These are phyloP conservation scores for Begonia loranthoides DNA, from an alignment of 306 rosid genomes.

Conservation along the genomic window DNA sequence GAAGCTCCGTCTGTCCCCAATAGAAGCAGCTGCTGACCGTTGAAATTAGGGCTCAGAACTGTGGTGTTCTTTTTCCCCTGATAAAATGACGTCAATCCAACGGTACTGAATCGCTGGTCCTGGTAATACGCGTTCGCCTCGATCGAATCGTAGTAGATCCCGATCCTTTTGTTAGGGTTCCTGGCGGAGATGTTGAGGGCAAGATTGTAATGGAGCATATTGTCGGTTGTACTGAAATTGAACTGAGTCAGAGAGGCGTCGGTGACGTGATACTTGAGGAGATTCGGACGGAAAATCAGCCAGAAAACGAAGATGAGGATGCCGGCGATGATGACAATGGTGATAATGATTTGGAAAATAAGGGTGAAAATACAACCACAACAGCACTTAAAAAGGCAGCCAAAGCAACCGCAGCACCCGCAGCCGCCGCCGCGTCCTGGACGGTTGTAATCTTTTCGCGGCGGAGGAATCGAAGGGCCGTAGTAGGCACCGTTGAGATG, in stretches of 20 bases:
- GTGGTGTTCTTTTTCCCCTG: conserved; percentile 32
- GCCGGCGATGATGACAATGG: conserved; percentile 10
- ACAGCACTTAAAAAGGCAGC: conserved; percentile 10
- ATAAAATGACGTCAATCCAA: conserved; percentile 15
- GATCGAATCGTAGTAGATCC: conserved; percentile 37
- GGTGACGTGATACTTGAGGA: conserved; percentile 30
- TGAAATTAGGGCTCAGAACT: conserved; percentile 2
- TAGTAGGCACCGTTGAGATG: conserved; percentile 69
- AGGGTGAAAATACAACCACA: conserved; percentile 19
- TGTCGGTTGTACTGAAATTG: conserved; percentile 12
- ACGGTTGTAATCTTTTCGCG: conserved; percentile 21
- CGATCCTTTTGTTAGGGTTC: conserved; percentile 36
- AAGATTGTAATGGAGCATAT: conserved; percentile 28
- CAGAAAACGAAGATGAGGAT: conserved; percentile 24
- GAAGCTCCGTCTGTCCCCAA: conserved; percentile 3
- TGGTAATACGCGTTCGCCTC: conserved; percentile 30
- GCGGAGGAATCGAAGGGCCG: conserved; percentile 71
- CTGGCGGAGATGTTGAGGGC: conserved; percentile 42
- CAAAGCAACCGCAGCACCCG: conserved; percentile 8
- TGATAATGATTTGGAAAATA: conserved; percentile 28
- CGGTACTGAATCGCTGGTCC: conserved; percentile 17
- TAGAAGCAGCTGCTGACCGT: conserved; percentile 5
- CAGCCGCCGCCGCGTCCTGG: conserved; percentile 24
- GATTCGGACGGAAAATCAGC: conserved; percentile 34
- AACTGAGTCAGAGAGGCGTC: conserved; percentile 48